Evolutionary conservation across 2,329 filamentous ascomycete species (phyloP).

Genomic region (Talaromyces funiculosus): DNA sequence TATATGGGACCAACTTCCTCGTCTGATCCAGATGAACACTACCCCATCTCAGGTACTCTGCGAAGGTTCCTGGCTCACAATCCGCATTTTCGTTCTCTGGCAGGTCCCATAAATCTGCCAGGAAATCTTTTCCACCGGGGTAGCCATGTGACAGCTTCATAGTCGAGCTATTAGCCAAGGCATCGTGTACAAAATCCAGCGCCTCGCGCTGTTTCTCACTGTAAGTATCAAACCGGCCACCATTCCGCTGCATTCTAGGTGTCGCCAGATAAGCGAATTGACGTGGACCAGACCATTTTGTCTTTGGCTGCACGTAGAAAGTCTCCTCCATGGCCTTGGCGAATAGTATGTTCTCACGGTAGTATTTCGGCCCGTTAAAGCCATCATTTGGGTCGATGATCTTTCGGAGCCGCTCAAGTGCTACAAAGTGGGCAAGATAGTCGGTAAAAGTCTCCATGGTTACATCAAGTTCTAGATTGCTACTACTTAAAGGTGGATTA

Average conservation of each 20-base stretch:
- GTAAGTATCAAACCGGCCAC: not conserved
- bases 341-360: not conserved
- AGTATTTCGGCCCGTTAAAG: not conserved
- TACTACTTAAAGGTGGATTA: not conserved
- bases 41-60: not conserved
- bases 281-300: not conserved
- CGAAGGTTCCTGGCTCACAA: not conserved
- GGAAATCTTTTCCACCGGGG: not conserved
- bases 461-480: not conserved
- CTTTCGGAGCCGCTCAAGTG: constrained; percentile 10
- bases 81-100: not conserved
- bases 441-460: not conserved
- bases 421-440: not conserved
- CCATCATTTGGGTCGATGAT: not conserved
- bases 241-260: not conserved
- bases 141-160: not conserved
- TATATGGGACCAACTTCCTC: not conserved
- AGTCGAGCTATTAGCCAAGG: not conserved
- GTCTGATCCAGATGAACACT: not conserved
- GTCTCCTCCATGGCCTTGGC: not conserved
- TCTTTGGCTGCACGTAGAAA: not conserved
- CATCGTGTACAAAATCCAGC: not conserved
- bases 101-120: not conserved
- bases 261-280: not conserved
- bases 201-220: not conserved